Base-by-base conservation (phyloP, 352 stramenopile genomes). In the Globisporangium barbulae region DNA sequence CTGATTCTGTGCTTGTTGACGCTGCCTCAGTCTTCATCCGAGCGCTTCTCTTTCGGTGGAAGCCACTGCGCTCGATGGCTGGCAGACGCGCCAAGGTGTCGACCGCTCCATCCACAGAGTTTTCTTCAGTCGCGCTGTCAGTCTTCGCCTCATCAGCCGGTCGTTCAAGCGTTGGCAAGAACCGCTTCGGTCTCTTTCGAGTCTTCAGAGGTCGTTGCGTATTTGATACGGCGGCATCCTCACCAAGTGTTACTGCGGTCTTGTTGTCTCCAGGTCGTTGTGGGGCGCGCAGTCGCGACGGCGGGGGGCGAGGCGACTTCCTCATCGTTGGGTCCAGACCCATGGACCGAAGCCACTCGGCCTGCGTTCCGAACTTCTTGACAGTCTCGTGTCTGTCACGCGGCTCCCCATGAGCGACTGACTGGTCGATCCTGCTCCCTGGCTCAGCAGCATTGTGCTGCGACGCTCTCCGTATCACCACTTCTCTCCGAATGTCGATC, bases 391-490 rank as follows among this genome's bases (percentile, higher is more conserved):
- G 41, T 3, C 42, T 48, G 13, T 1, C 42, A 19, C 21, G 35
- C 12, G 22, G 12, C 15, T 37, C 21, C 3, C 8, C 7, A 33
- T 7, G 3, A n/a, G 0, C 17, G 17, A 19, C 48, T 55, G 52
- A 19, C 48, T 55, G 52, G 15, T 52, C 25, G 2, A 41, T 7
- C 13, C 0, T 53, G 19, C 37, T 59, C 22, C 35, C 1, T 25
- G 21, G 30, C 5, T 54, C 22, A 30, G 41, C 22, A 30, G 30
- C 35, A 39, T 45, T 39, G n/a, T 45, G 28, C n/a, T 48, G 50
- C 10, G 39, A 63, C 3, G 56, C 28, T 50, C 39, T 41, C 17
- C 63, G 63, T 48, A 69, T 69, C 39, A 69, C 63, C 12, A 69
- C 48, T 13, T 64, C 63, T 48, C 42, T 50, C 7, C 56, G 63